Percentiles rank a stretch among this genome's conserved stretches.
Conservation (phyloP, 768 basidiomycete genomes). For the Tephrocybe rancida region DNA sequence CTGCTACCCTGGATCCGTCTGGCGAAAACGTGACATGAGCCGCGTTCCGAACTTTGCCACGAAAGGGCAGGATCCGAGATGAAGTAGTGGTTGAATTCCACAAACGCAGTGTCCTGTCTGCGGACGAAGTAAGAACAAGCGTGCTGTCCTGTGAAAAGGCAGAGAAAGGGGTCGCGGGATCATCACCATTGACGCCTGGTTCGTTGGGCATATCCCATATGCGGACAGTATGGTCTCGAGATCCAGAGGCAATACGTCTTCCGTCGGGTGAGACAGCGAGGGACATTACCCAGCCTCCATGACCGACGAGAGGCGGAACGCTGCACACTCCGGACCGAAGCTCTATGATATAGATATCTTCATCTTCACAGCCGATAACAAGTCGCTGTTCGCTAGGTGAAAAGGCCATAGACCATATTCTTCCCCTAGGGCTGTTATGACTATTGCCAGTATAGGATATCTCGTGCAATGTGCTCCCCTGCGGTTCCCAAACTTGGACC, state of each 20-base stretch:
- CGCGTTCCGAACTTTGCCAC: not conserved
- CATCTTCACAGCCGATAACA: not conserved
- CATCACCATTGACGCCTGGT: not conserved
- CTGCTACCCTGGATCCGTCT: slow-evolving; percentile 3
- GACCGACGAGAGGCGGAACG: slow-evolving; percentile 5
- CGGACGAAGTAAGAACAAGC: not conserved
- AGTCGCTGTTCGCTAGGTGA: not conserved
- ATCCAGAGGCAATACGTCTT: slow-evolving; percentile 19
- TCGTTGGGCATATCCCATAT: slow-evolving; percentile 24
- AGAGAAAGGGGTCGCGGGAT: not conserved
- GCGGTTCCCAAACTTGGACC: not conserved
- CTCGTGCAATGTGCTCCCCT: not conserved
- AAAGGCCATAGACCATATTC: not conserved
- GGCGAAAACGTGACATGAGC: slow-evolving; percentile 6
- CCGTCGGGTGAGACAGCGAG: slow-evolving; percentile 23
- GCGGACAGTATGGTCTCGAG: slow-evolving; percentile 24
- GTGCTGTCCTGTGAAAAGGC: not conserved
- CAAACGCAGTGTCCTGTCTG: not conserved
- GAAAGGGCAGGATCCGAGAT: not conserved
- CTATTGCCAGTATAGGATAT: not conserved
- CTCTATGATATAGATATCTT: not conserved
- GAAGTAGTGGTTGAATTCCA: not conserved
- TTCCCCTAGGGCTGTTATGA: not conserved
- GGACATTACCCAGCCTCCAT: slow-evolving; percentile 8
- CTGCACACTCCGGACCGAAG: not conserved